Percentiles rank a stretch among this genome's conserved stretches.
These are phyloP conservation scores for Candida ficus DNA, from an alignment of 805 yeast species.

Conservation along the genomic window DNA sequence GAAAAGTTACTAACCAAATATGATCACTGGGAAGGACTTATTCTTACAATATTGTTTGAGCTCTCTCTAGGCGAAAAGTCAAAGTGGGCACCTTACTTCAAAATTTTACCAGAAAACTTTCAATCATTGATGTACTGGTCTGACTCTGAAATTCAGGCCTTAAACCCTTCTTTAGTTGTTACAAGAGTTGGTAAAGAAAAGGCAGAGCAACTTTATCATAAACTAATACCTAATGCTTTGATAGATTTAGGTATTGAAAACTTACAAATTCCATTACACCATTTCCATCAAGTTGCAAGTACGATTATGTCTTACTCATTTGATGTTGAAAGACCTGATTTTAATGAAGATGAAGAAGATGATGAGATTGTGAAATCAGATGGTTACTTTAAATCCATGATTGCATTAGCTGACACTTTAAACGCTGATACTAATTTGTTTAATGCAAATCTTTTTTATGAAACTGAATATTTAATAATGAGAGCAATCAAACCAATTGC, in stretches of 20 bases:
- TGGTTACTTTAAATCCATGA: conserved; percentile 70
- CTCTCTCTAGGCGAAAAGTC: conserved; percentile 40
- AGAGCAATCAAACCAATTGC: conserved; percentile 54
- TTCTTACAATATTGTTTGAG: conserved; percentile 64
- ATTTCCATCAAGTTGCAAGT: conserved; percentile 70
- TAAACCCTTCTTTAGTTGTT: conserved; percentile 68
- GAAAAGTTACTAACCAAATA: conserved; percentile 35
- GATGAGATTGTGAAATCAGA: conserved; percentile 34
- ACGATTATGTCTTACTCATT: conserved; percentile 86
- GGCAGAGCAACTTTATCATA: conserved; percentile 57
- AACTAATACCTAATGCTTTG: conserved; percentile 37
- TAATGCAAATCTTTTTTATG: conserved; percentile 67
- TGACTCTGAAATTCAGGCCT: conserved; percentile 46
- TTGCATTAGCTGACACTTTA: conserved; percentile 86
- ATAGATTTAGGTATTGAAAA: conserved; percentile 32
- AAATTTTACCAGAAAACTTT: conserved; percentile 60
- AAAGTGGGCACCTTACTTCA: conserved; percentile 66
- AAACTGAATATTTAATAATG: conserved; percentile 56
- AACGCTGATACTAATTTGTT: conserved; percentile 76
- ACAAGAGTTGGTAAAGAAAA: conserved; percentile 65
- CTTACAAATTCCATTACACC: conserved; percentile 41
- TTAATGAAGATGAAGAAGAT: conserved; percentile 30
- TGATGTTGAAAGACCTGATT: conserved; percentile 54
- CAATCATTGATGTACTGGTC: conserved; percentile 79
- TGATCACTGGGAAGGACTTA: conserved; percentile 75